Evolutionary conservation across 176 grass and related monocot genomes (phyloP), one percentile per base, ranked within the genome.

Genomic region (Rhynchospora pubera): DNA sequence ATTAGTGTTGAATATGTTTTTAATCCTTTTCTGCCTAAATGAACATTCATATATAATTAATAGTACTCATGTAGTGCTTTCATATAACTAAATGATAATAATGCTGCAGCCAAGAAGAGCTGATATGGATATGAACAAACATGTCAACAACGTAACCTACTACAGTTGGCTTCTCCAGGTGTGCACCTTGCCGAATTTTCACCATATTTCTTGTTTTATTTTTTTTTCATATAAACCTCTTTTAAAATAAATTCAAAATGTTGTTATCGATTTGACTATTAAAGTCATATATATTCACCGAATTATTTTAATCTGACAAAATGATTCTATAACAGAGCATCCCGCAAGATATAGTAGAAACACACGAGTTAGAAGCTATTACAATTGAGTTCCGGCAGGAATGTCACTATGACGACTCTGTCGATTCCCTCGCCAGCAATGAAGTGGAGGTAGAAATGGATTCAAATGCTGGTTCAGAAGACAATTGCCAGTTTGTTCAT

Each of bases 121-220:
- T 76, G 94, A 97, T 92, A 65, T 94, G 60, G 92, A 97, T 87
- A 97, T 94, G 94, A 97, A 97, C 83, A 88, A 97, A 84, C 94
- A 97, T 88, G 94, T 97, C 47, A 97, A 97, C 85, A 92, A 97
- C 86, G 88, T 97, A 52, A 98, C 95, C 23, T 98, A 93, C 85
- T 91, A 92, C 23, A 92, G 95, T 80, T 94, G 95, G 95, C 80
- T 94, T 67, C 88, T 98, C 4, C 91, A 98, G 92, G 95, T 97
- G 87, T 87, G 90, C 82, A 5, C 63, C 14, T n/a, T n/a, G n/a
- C n/a, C n/a, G n/a, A n/a, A n/a, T n/a, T n/a, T n/a, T n/a, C n/a
- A n/a, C n/a, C n/a, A n/a, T n/a, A n/a, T n/a, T n/a, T n/a, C n/a
- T n/a, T n/a, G n/a, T n/a, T n/a, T n/a, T n/a, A n/a, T n/a, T n/a